phyloP scores from a whole-genome alignment of 768 basidiomycete genomes.

The Russula lepida region DNA sequence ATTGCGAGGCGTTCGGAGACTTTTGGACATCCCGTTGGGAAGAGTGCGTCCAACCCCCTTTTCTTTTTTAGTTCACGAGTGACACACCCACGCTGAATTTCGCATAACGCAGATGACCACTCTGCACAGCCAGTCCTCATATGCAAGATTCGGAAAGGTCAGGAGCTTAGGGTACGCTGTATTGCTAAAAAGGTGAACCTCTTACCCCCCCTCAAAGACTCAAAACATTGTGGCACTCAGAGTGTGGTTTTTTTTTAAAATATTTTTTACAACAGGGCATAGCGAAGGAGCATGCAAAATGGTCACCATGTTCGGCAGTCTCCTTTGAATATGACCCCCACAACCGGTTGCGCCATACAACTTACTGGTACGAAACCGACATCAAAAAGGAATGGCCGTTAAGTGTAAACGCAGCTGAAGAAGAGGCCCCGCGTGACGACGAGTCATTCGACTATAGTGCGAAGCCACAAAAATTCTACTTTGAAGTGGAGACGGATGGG shows the following conservation, averaged over 20 bases:
- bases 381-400: conserved; percentile 85
- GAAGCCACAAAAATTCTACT: conserved; percentile 85
- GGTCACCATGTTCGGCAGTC: conserved; percentile 94
- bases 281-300: conserved; percentile 98
- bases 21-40: conserved; percentile 81
- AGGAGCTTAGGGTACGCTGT: conserved; percentile 79
- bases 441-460: conserved; percentile 83
- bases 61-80: not conserved
- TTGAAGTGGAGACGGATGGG: conserved; percentile 92
- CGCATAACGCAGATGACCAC: conserved; percentile 44
- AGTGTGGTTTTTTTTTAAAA: not conserved
- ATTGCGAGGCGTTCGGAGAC: conserved; percentile 60
- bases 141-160: conserved; percentile 89
- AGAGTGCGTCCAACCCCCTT: conserved; percentile 41
- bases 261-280: conserved; percentile 53
- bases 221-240: not conserved
- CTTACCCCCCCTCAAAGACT: not conserved
- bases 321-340: conserved; percentile 97
- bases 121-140: conserved; percentile 65
- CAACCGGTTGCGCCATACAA: conserved; percentile 93
- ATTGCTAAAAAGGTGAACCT: conserved; percentile 84
- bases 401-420: conserved; percentile 76
- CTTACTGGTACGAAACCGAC: conserved; percentile 88
- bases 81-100: conserved; percentile 1
- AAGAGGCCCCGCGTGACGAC: conserved; percentile 72